Percentiles rank a stretch among this genome's conserved stretches.
Evolutionary conservation across 1,284 basidiomycete species (phyloP).

Genomic region (Amylostereum areolatum): DNA sequence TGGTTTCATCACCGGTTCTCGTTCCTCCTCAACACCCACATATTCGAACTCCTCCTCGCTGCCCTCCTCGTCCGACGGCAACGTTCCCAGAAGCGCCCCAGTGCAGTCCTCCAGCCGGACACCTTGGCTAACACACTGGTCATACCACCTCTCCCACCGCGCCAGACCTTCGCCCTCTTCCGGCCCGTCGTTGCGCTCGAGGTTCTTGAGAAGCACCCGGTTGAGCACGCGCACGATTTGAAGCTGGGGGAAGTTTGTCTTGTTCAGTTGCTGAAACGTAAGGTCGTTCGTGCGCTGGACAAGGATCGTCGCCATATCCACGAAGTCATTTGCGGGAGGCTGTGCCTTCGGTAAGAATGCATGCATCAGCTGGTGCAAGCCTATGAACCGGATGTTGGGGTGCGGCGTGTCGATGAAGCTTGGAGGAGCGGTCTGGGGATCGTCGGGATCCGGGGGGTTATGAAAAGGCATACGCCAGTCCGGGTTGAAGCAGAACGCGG

Average conservation of each 20-base stretch:
- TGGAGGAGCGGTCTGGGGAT: constrained; percentile 23
- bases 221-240: constrained; percentile 52
- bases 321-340: no score
- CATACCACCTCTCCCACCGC: constrained; percentile 70
- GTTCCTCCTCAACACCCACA: constrained; percentile 28
- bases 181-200: constrained; percentile 49
- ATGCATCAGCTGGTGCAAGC: constrained; percentile 60
- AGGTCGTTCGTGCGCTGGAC: constrained; percentile 55
- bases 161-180: constrained; percentile 20
- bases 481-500: constrained; percentile 60
- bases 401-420: constrained; percentile 47
- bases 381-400: constrained; percentile 49
- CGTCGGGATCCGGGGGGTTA: constrained; percentile 22
- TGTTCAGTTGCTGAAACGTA: constrained; percentile 53
- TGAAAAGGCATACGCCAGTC: constrained; percentile 52
- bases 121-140: constrained; percentile 36
- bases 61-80: constrained; percentile 40
- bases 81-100: constrained; percentile 47
- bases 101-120: constrained; percentile 66
- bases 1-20: constrained; percentile 19
- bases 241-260: constrained; percentile 53
- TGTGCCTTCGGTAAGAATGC: constrained; percentile 37
- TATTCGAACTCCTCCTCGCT: constrained; percentile 29
- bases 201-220: constrained; percentile 43
- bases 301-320: constrained; percentile 34